phyloP scores from a whole-genome alignment of 345 rosid species.

The Eutrema yunnanense region DNA sequence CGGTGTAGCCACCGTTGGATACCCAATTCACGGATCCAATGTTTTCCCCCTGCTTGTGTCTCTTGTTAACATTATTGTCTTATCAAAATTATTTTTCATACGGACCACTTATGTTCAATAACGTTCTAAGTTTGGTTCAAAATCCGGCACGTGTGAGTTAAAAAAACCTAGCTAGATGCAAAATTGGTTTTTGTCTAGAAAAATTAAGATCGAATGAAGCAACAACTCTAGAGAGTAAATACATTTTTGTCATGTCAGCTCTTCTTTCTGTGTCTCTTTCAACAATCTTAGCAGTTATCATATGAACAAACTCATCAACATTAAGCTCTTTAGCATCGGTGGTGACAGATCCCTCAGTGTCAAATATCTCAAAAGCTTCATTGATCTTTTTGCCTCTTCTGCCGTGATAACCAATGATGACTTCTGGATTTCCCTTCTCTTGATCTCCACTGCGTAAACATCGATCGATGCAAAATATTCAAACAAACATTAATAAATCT shows the following conservation, averaged over 20 bases:
- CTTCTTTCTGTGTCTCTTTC: too few species aligned
- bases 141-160: too few species aligned
- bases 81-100: too few species aligned
- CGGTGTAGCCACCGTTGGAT: slow-evolving; percentile 6
- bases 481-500: not conserved
- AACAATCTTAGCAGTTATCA: too few species aligned
- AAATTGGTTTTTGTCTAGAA: too few species aligned
- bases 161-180: too few species aligned
- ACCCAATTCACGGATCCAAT: slow-evolving; percentile 15
- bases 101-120: too few species aligned
- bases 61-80: slow-evolving; percentile 7
- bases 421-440: slow-evolving; percentile 72
- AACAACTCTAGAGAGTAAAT: too few species aligned
- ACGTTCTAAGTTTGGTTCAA: too few species aligned
- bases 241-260: too few species aligned
- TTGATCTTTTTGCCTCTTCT: slow-evolving; percentile 81
- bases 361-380: slow-evolving; percentile 92
- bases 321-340: slow-evolving; percentile 96
- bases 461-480: not conserved
- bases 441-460: slow-evolving; percentile 37
- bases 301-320: slow-evolving; percentile 62
- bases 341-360: slow-evolving; percentile 95
- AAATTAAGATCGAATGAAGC: too few species aligned
- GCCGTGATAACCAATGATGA: slow-evolving; percentile 54
- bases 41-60: not conserved